phyloP scores from a whole-genome alignment of 176 grass and related monocot genomes.

The Pontederia paniculata region DNA sequence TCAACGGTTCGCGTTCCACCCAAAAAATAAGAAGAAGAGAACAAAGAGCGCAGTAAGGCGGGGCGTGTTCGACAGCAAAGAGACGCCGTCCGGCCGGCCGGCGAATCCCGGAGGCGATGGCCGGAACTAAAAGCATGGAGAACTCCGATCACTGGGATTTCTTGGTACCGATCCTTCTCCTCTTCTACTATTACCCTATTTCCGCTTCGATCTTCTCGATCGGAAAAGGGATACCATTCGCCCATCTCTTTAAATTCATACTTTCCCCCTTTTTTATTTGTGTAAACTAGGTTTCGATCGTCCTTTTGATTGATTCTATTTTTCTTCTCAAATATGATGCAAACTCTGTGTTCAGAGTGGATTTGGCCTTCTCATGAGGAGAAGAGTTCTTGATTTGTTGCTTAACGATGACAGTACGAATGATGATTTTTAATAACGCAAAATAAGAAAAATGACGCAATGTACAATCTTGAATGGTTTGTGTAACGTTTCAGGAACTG shows the following conservation, averaged over 20 bases:
- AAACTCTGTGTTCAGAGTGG: too few relatives aligned
- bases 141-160: slow-evolving; percentile 10
- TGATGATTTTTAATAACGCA: not conserved
- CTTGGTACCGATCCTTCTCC: not conserved
- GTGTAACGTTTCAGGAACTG: slow-evolving; percentile 8
- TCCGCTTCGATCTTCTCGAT: not conserved
- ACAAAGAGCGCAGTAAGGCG: not conserved
- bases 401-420: too few relatives aligned
- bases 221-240: not conserved
- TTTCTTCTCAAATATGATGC: too few relatives aligned
- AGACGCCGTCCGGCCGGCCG: not conserved
- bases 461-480: not conserved
- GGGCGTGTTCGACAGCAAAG: not conserved
- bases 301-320: too few relatives aligned
- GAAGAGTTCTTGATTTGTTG: too few relatives aligned
- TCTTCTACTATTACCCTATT: not conserved
- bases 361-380: too few relatives aligned
- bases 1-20: not conserved
- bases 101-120: not conserved
- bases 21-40: not conserved
- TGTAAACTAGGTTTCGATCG: too few relatives aligned
- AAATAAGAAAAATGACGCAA: not conserved
- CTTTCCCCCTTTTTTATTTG: not conserved
- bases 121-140: not conserved
- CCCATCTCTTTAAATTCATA: not conserved